phyloP scores from a whole-genome alignment of 2,329 filamentous ascomycete species.

The Huntiella moniliformis region DNA sequence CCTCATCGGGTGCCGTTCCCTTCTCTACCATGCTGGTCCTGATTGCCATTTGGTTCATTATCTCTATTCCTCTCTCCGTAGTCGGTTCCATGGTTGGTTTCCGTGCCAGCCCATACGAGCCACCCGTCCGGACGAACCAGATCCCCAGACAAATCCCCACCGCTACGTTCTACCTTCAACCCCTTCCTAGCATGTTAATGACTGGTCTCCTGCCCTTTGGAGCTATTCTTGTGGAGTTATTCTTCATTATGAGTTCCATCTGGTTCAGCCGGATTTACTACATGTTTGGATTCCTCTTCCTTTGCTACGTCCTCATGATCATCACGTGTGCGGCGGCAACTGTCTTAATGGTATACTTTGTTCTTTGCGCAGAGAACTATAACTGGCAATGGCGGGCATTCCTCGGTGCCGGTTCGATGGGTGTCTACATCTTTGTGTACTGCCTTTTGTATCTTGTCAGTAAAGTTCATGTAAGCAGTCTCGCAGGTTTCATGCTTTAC shows the following conservation, averaged over 20 bases:
- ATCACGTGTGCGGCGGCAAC: conserved; percentile 86
- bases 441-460: conserved; percentile 81
- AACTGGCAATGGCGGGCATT: conserved; percentile 98
- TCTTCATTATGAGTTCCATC: conserved; percentile 98
- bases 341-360: conserved; percentile 85
- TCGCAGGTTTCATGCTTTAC: conserved; percentile 79
- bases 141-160: conserved; percentile 93
- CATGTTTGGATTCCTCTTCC: conserved; percentile 98
- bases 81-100: conserved; percentile 89
- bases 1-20: conserved; percentile 82
- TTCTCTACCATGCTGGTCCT: conserved; percentile 95
- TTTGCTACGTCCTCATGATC: conserved; percentile 95
- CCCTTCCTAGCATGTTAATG: conserved; percentile 75
- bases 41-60: conserved; percentile 87
- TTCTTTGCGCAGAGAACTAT: conserved; percentile 92
- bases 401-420: conserved; percentile 74
- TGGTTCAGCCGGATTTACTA: conserved; percentile 99
- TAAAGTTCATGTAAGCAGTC: conserved; percentile 65
- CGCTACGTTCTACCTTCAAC: conserved; percentile 61
- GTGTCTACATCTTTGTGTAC: conserved; percentile 80
- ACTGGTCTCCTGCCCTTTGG: conserved; percentile 88
- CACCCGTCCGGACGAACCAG: conserved; percentile 88
- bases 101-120: conserved; percentile 48
- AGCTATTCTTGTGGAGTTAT: conserved; percentile 94
- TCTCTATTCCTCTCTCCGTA: conserved; percentile 80